phyloP scores from a whole-genome alignment of 2,329 filamentous ascomycete genomes.

The Herpotrichia juniperi region DNA sequence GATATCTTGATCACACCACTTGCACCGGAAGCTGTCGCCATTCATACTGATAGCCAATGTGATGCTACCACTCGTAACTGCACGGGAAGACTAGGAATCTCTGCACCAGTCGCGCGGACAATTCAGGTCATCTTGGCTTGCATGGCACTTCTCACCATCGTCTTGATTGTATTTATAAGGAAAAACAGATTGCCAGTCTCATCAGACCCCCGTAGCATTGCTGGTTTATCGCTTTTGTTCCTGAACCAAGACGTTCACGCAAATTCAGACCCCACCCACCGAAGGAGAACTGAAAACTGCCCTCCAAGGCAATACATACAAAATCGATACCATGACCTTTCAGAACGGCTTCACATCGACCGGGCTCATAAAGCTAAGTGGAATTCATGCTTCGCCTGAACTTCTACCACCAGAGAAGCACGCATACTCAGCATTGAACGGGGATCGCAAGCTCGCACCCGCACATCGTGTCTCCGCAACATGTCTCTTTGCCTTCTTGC shows the following conservation, averaged over 20 bases:
- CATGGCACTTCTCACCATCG: neutral
- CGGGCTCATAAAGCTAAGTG: neutral
- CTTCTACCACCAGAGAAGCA: too few species aligned
- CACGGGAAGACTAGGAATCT: constrained; percentile 2
- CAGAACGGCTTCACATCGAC: neutral
- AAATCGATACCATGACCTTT: neutral
- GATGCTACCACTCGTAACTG: constrained; percentile 1
- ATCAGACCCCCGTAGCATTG: constrained; percentile 9
- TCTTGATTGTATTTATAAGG: constrained; percentile 1
- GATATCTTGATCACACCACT: constrained; percentile 4
- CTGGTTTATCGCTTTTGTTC: constrained; percentile 1
- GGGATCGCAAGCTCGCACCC: neutral
- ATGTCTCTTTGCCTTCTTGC: neutral
- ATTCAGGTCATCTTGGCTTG: constrained; percentile 4
- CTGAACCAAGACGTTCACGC: constrained; percentile 2
- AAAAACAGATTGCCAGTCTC: neutral
- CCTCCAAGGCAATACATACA: constrained; percentile 2
- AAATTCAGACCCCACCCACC: neutral
- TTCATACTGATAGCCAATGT: constrained; percentile 4
- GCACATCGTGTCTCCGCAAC: neutral
- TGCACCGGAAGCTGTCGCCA: constrained; percentile 7
- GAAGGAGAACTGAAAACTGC: neutral
- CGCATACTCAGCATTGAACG: neutral
- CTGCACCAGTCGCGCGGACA: constrained; percentile 6
- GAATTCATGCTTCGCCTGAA: neutral